A percentile compares a stretch with the other conserved stretches of the same genome.
These are phyloP conservation scores for Aspergillus bombycis DNA, from an alignment of 2,329 filamentous ascomycete genomes.

Conservation along the genomic window DNA sequence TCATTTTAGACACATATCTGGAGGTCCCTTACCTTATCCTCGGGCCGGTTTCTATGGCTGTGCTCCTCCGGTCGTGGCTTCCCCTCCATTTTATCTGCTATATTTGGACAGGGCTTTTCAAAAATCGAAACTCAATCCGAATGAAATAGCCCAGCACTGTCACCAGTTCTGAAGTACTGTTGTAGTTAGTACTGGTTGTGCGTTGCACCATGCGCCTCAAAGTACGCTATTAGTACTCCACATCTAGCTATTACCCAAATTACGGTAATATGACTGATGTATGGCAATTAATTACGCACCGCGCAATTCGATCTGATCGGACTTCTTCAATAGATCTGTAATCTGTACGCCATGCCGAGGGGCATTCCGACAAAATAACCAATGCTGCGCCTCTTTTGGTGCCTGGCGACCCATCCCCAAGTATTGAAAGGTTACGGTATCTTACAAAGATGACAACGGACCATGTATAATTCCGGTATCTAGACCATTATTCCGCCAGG, in stretches of 20 bases:
- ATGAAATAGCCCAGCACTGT: neutral
- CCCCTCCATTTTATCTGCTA: neutral
- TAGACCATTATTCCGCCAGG: neutral
- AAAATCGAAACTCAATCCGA: neutral
- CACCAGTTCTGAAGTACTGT: neutral
- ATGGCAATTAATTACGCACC: neutral
- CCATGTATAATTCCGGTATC: neutral
- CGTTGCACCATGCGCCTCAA: neutral
- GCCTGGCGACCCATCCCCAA: neutral
- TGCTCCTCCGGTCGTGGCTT: neutral
- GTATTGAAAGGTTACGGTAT: neutral
- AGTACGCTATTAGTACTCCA: constrained; percentile 4
- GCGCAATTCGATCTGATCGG: neutral
- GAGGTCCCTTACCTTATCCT: neutral
- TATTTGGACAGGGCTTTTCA: neutral
- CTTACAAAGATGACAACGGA: neutral
- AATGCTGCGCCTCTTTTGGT: neutral
- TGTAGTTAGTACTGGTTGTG: neutral
- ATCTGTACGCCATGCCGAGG: neutral
- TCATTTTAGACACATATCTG: neutral
- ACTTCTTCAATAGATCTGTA: constrained; percentile 2
- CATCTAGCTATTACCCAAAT: constrained; percentile 4
- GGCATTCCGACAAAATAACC: neutral
- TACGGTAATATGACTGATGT: neutral
- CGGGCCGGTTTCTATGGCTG: neutral